Evolutionary conservation across 2,329 filamentous ascomycete species (phyloP), one percentile per base, ranked within the genome.

Genomic region (Hymenoscyphus occultus): DNA sequence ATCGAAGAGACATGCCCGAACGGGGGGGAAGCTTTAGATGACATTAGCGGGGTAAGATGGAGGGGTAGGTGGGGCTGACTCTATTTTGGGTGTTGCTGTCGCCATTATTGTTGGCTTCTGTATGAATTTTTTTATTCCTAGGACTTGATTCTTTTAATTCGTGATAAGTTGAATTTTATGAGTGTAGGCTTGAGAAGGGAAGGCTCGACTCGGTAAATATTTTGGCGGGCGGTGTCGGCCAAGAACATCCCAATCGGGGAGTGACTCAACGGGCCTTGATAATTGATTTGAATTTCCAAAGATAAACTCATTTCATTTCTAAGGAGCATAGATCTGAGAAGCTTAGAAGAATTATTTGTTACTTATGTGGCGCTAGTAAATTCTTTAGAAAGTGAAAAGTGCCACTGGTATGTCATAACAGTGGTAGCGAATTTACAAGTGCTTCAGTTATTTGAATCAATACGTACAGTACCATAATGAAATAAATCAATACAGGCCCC

Each of bases 1-100:
- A 82, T 98, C 95, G 78, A 99, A 98, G 71, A 99, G 88, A 78
- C 93, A 97, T 71, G 94, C 95, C 71, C 92, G 86, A 66, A 98
- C 84, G 60, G 90, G 87, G 22, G 91, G 90, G 78, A 93, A 88
- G 76, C 90, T 51, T 48, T 91, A 73, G 39, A 39, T 51, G 28
- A 31, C 40, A 59, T 51, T 65, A 60, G 64, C 64, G 40, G 61
- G 28, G 28, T 22, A 35, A 59, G 3, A 39, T 19, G 12, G 12
- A 58, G 60, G 39, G 39, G 56, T 54, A 42, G 6, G 12, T 19
- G 40, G 22, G 13, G 19, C 61, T 48, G 64, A 69, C 69, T 72
- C 68, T 67, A 66, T 69, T 63, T 61, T 54, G 56, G 67, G 62
- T 59, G 62, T 61, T 67, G 69, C 70, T n/a, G 51, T 67, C 40